A percentile compares a stretch with the other conserved stretches of the same genome.
These are phyloP conservation scores for Xanthoparmelia taractica DNA, from an alignment of 495 filamentous ascomycete species.

Conservation along the genomic window DNA sequence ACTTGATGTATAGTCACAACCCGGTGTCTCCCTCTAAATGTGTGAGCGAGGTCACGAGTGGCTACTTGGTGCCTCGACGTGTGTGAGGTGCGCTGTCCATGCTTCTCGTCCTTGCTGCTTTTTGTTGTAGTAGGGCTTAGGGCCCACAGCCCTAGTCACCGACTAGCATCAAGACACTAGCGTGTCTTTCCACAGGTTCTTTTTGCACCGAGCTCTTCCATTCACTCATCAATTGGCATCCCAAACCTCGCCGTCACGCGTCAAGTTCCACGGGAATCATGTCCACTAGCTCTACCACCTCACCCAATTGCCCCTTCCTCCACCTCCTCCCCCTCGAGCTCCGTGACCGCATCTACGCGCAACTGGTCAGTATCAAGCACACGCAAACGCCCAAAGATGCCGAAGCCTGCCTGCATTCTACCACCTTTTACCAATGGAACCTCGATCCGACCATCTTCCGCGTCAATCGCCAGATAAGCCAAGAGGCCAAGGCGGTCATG, in stretches of 20 bases:
- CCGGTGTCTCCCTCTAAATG: no score
- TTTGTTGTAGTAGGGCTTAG: no score
- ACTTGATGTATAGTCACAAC: no score
- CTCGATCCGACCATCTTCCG: constrained; percentile 8
- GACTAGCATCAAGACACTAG: no score
- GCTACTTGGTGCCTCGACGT: no score
- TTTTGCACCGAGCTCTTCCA: no score
- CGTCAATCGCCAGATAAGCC: constrained; percentile 4
- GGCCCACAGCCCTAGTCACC: no score
- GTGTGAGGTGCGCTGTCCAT: no score
- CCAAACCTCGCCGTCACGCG: background rate
- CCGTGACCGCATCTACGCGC: constrained; percentile 5
- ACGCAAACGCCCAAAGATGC: constrained; percentile 10
- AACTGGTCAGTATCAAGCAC: constrained; percentile 11
- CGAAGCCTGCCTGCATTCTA: background rate
- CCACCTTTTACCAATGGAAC: constrained; percentile 10
- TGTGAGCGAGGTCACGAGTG: no score
- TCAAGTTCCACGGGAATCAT: background rate
- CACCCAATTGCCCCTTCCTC: constrained; percentile 9
- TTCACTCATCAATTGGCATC: background rate
- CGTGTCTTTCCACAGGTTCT: no score
- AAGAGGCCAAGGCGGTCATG: constrained; percentile 9
- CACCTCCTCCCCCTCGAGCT: constrained; percentile 14
- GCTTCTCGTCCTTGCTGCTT: no score
- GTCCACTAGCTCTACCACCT: background rate